These are phyloP conservation scores for Exserohilum turcica DNA, from an alignment of 2,329 filamentous ascomycete species.

Conservation along the genomic window DNA sequence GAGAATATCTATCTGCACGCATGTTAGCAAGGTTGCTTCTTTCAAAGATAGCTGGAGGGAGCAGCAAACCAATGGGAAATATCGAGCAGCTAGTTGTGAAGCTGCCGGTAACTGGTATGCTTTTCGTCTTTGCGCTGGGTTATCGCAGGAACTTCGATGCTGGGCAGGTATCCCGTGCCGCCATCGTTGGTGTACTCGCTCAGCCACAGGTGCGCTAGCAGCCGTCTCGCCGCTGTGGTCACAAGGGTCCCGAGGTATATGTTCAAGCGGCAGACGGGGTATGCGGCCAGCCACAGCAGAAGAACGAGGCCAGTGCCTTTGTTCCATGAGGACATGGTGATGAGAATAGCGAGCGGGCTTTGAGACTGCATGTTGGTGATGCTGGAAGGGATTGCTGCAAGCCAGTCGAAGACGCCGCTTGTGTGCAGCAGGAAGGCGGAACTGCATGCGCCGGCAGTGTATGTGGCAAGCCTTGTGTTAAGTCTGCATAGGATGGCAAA, in stretches of 20 bases:
- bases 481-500: constrained; percentile 22
- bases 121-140: not conserved
- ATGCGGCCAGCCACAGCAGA: constrained; percentile 24
- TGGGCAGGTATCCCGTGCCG: constrained; percentile 16
- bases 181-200: constrained; percentile 22
- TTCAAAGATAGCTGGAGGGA: no score
- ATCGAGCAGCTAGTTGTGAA: not conserved
- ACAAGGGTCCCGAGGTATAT: constrained; percentile 14
- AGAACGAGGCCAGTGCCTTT: constrained; percentile 20
- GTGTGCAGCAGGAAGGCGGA: constrained; percentile 23
- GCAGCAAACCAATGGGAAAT: not conserved
- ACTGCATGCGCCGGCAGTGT: constrained; percentile 23
- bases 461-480: constrained; percentile 22
- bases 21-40: no score
- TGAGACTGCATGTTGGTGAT: not conserved
- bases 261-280: constrained; percentile 25
- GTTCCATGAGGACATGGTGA: constrained; percentile 18
- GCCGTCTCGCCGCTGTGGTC: not conserved
- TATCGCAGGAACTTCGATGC: constrained; percentile 25
- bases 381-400: constrained; percentile 3
- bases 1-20: no score
- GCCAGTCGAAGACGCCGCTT: constrained; percentile 21
- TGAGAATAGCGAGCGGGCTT: not conserved
- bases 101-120: no score
- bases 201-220: constrained; percentile 20